Percentiles rank a stretch among this genome's conserved stretches.
These are phyloP conservation scores for Blastocystis sp. DNA, from an alignment of 352 stramenopile species.

Conservation along the genomic window DNA sequence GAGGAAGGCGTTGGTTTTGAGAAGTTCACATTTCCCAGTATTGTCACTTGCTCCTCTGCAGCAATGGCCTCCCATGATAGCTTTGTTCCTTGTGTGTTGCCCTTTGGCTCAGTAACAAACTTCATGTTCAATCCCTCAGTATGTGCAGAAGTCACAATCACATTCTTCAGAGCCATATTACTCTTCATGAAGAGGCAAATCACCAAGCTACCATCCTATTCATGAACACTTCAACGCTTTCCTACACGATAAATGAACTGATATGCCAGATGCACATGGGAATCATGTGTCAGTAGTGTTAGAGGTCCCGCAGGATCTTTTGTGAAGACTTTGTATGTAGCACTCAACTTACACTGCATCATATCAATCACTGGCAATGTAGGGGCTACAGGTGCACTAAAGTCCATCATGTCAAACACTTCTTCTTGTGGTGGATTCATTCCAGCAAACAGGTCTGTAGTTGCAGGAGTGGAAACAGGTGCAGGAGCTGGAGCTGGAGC, in stretches of 20 bases:
- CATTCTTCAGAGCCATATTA: background rate
- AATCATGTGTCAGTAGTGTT: background rate
- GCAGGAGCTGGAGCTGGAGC: background rate
- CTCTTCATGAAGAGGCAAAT: conserved; percentile 44
- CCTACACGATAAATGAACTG: conserved; percentile 19
- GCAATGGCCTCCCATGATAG: background rate
- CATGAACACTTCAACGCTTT: background rate
- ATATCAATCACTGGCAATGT: background rate
- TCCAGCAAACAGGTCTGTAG: background rate
- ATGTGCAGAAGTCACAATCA: background rate
- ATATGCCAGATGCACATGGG: background rate
- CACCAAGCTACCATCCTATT: conserved; percentile 9
- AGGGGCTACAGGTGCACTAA: background rate
- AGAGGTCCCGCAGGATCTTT: conserved; percentile 2
- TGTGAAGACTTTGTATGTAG: conserved; percentile 44
- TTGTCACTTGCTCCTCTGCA: conserved; percentile 1
- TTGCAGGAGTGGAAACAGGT: background rate
- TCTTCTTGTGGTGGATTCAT: background rate
- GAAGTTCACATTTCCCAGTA: conserved; percentile 43
- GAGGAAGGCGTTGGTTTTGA: conserved; percentile 45
- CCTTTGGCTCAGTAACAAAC: conserved; percentile 16
- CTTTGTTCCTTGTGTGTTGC: background rate
- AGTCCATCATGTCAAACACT: conserved; percentile 21
- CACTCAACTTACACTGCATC: conserved; percentile 5
- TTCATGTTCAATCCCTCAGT: conserved; percentile 8